Evolutionary conservation across 257 asterid species (phyloP), one percentile per base, ranked within the genome.

Genomic region (Solanum sitiens): DNA sequence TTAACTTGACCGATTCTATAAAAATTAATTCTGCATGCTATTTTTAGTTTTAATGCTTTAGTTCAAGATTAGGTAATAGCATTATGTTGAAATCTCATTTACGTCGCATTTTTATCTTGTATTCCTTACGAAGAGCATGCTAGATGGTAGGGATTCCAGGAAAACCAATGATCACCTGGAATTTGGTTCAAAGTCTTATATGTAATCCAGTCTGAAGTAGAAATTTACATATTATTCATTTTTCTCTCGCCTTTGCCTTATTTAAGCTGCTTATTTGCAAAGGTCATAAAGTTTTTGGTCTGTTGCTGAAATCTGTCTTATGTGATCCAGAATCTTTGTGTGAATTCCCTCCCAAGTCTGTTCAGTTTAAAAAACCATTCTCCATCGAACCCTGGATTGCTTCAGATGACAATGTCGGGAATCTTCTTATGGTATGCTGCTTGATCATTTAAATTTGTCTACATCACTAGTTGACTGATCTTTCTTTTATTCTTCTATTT

Each of bases 321-420:
- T 80, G n/a, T 91, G 86, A 71, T 92, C 75, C 98, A 97, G 99
- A 92, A 56, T 91, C 93, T 85, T 86, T 97, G 90, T 94, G 98
- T 87, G 94, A 96, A 86, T 97, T 97, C 89, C 99, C 99, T 86
- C 98, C 99, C 4, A 93, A 93, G 89, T 92, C 95, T 53, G 95
- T 97, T 87, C 93, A 91, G 91, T 40, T 97, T 94, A 94, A 90
- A 92, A 92, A 89, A 94, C 98, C 99, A 21, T 97, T 96, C 89
- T 89, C 98, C 45, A 37, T 93, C 91, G 96, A 89, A 74, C 99
- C 99, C 74, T 97, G 99, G 99, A 87, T 92, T 88, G 95, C 89
- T 90, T 96, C 99, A 12, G 98, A 96, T 90, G 98, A 95, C 91
- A 95, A 95, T 89, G 95, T 97, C 79, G 99, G 99, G 91, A 95